Conservation (phyloP, 2,329 filamentous ascomycete species). For the Laburnicola sp. region DNA sequence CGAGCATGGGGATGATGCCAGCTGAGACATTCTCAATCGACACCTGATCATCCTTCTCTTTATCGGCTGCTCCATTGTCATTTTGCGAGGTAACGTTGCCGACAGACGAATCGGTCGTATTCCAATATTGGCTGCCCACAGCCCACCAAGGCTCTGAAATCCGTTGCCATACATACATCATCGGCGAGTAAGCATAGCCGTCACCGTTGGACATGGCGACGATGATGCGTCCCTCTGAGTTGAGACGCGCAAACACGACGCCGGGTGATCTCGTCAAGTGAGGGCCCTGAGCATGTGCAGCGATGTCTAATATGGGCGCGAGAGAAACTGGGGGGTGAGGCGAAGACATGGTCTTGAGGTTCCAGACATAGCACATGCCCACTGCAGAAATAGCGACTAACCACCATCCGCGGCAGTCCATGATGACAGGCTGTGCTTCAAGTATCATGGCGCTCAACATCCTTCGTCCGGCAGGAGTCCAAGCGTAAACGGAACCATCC, state of each 20-base stretch:
- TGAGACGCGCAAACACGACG: slow-evolving; percentile 87
- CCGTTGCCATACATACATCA: slow-evolving; percentile 89
- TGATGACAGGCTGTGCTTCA: slow-evolving; percentile 89
- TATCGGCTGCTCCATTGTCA: slow-evolving; percentile 27
- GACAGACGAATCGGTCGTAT: slow-evolving; percentile 89
- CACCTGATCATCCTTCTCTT: slow-evolving; percentile 52
- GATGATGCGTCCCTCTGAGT: slow-evolving; percentile 81
- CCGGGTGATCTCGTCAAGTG: slow-evolving; percentile 80
- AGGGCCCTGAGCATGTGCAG: slow-evolving; percentile 74
- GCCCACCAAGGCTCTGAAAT: slow-evolving; percentile 99
- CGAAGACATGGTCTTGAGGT: slow-evolving; percentile 77
- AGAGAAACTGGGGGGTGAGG: slow-evolving; percentile 89
- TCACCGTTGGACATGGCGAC: slow-evolving; percentile 95
- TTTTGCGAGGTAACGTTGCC: slow-evolving; percentile 72
- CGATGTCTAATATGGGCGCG: slow-evolving; percentile 84
- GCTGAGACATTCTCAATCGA: slow-evolving; percentile 71
- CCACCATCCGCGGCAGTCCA: slow-evolving; percentile 89
- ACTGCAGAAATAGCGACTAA: slow-evolving; percentile 85
- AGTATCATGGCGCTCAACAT: slow-evolving; percentile 82
- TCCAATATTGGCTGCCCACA: slow-evolving; percentile 98
- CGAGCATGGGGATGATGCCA: slow-evolving; percentile 88
- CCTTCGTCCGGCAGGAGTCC: slow-evolving; percentile 88
- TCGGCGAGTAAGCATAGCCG: slow-evolving; percentile 83
- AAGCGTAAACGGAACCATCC: slow-evolving; percentile 85
- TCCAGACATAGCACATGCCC: slow-evolving; percentile 92